Conservation (phyloP, 2,329 filamentous ascomycete species). For the Colletotrichum sp. region DNA sequence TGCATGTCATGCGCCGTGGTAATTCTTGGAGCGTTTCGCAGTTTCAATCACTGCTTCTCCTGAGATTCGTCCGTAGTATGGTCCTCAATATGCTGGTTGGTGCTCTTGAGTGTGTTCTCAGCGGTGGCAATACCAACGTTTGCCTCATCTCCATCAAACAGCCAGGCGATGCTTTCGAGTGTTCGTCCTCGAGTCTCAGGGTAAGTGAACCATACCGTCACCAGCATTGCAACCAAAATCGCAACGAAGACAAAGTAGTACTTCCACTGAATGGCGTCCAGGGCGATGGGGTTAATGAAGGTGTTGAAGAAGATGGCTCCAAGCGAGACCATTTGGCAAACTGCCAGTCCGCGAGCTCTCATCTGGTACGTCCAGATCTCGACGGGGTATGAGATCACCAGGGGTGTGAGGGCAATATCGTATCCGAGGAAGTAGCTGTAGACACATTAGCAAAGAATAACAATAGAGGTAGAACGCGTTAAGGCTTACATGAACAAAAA, state of each 20-base stretch:
- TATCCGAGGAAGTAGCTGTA: conserved; percentile 39
- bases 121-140: not conserved
- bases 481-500: conserved; percentile 38
- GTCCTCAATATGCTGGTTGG: not conserved
- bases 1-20: no score
- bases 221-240: conserved; percentile 48
- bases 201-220: conserved; percentile 16
- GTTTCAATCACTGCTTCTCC: not conserved
- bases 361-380: conserved; percentile 31
- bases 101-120: not conserved
- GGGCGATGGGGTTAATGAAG: conserved; percentile 49
- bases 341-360: conserved; percentile 12
- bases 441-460: not conserved
- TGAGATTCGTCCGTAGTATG: not conserved
- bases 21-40: not conserved
- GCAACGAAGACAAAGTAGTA: conserved; percentile 50
- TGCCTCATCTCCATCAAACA: conserved; percentile 3
- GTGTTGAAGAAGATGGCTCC: conserved; percentile 44
- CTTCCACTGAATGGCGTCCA: conserved; percentile 42
- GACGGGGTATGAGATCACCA: conserved; percentile 32
- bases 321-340: not conserved
- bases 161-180: conserved; percentile 9
- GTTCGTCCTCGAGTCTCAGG: conserved; percentile 23
- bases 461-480: not conserved
- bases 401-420: conserved; percentile 38